Evolutionary conservation across 805 yeast species (phyloP), one percentile per base, ranked within the genome.

Genomic region (Starmerella asiatica): DNA sequence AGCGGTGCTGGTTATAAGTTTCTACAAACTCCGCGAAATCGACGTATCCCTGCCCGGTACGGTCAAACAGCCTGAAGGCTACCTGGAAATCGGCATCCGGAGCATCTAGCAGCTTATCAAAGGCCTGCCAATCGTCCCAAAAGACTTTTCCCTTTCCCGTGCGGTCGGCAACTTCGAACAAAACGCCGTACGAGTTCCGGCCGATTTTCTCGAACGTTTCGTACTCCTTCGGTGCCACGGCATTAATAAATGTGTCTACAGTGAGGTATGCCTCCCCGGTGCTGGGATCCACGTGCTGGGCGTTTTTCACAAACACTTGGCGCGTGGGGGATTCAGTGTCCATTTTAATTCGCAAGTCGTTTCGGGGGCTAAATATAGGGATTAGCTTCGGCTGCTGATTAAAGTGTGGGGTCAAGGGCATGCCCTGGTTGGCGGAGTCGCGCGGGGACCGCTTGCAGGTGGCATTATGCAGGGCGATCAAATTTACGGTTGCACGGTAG

Each of bases 131-230:
- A 56, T 88, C 95, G 20, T 64, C 57, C 36, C 75, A 64, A 21
- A 72, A 68, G 36, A 83, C 66, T 43, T 68, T 75, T 6, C 95
- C 96, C 48, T 73, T 72, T 40, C 68, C 65, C 29, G 69, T 66
- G 43, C 72, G 72, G 61, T 88, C 97, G 14, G 94, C 83, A 21
- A 84, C 75, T 41, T 79, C 65, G 56, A 80, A 88, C 36, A 88
- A 73, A 44, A 86, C 68, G 5, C 79, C 80, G 57, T 73, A 74
- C 3, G 79, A 69, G 47, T 74, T 67, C 11, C 71, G 62, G 14
- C 75, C 68, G 38, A 76, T 67, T 48, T 67, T 67, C 47, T 69
- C 68, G 49, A 71, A 67, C 53, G 70, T 69, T 50, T 65, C 65
- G 37, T 58, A 46, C 15, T 28, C 35, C 11, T 60, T 56, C 26